A percentile compares a stretch with the other conserved stretches of the same genome.
Conservation (phyloP, 805 yeast genomes). For the Wickerhamomyces chambardii region DNA sequence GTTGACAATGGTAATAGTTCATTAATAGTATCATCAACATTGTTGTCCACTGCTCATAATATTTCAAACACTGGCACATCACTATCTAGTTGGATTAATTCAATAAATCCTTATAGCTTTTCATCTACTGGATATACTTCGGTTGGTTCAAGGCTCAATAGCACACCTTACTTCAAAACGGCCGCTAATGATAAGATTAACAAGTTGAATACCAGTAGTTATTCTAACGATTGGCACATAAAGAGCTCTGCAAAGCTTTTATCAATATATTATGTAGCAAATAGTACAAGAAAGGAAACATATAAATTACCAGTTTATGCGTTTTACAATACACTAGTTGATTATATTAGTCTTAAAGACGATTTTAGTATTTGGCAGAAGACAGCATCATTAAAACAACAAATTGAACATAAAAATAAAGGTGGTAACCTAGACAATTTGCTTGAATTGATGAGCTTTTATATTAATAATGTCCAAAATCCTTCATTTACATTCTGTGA, state of each 20-base stretch:
- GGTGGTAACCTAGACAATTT: not conserved
- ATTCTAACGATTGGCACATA: conserved; percentile 79
- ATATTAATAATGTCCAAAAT: conserved; percentile 3
- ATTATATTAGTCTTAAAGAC: conserved; percentile 61
- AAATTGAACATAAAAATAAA: no score
- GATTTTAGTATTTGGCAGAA: conserved; percentile 84
- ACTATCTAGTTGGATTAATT: conserved; percentile 6
- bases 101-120: not conserved
- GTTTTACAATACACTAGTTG: conserved; percentile 78
- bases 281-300: conserved; percentile 21
- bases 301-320: conserved; percentile 11
- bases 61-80: no score
- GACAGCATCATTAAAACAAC: conserved; percentile 15
- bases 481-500: conserved; percentile 59
- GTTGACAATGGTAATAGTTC: no score
- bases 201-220: conserved; percentile 42
- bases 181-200: conserved; percentile 6
- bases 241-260: conserved; percentile 54
- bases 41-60: no score
- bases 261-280: conserved; percentile 47
- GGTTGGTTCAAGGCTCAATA: no score
- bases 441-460: not conserved
- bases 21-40: no score
- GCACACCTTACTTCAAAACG: no score
- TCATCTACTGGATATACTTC: conserved; percentile 1